phyloP scores from a whole-genome alignment of 176 grass and related monocot species.

The Phoenix dactylifera region DNA sequence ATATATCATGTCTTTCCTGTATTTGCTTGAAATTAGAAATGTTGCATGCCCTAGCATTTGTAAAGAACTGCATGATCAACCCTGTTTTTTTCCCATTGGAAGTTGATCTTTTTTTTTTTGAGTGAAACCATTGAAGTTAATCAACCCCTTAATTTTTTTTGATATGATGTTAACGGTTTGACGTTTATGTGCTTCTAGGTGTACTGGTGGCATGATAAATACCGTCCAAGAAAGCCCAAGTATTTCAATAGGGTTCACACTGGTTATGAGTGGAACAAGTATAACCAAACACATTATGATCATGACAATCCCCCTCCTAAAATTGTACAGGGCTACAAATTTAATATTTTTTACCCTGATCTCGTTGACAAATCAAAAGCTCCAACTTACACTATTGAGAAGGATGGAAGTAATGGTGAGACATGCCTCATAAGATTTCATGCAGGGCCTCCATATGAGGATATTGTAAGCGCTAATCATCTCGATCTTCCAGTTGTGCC shows the following conservation, averaged over 20 bases:
- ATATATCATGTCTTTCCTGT: no score
- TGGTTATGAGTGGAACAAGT: slow-evolving; percentile 98
- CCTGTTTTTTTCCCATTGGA: no score
- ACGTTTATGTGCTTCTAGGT: slow-evolving; percentile 36
- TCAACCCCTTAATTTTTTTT: background rate
- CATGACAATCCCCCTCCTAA: slow-evolving; percentile 94
- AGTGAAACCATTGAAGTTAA: no score
- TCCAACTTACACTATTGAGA: slow-evolving; percentile 76
- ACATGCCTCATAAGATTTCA: slow-evolving; percentile 89
- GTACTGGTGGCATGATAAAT: slow-evolving; percentile 99
- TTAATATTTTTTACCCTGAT: slow-evolving; percentile 99
- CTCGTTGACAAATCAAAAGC: slow-evolving; percentile 92
- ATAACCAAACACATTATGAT: slow-evolving; percentile 95
- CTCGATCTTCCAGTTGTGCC: background rate
- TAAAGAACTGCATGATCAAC: no score
- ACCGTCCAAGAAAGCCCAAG: slow-evolving; percentile 86
- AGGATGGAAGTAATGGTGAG: slow-evolving; percentile 74
- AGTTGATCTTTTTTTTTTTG: no score
- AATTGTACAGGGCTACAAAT: slow-evolving; percentile 97
- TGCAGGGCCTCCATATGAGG: slow-evolving; percentile 89
- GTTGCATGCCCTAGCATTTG: no score
- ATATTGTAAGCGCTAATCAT: slow-evolving; percentile 55
- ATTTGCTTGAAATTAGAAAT: no score
- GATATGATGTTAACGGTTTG: slow-evolving; percentile 2
- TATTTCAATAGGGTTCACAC: slow-evolving; percentile 99